Evolutionary conservation across 768 basidiomycete species (phyloP).

Genomic region (Mycena rebaudengoi): DNA sequence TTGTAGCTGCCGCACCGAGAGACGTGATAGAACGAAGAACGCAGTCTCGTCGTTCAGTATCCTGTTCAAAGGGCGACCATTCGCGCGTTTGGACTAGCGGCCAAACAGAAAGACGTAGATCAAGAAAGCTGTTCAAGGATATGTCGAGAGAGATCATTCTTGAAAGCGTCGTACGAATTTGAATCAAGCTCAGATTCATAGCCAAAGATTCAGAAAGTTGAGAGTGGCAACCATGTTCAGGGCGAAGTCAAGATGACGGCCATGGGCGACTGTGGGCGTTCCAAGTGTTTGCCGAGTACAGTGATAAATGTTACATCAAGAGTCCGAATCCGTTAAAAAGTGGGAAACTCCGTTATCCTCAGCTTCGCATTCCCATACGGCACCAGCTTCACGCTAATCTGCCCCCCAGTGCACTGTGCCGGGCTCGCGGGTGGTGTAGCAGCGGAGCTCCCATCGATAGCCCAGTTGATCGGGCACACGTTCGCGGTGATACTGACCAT

Average conservation of each 20-base stretch:
- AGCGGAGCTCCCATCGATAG: constrained; percentile 1
- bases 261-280: no score
- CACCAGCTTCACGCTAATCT: constrained; percentile 14
- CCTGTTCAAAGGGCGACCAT: constrained; percentile 5
- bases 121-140: neutral
- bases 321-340: no score
- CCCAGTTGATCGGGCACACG: constrained; percentile 21
- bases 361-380: constrained; percentile 23
- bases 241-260: no score
- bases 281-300: no score
- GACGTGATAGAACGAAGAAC: constrained; percentile 4
- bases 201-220: neutral
- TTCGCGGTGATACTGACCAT: constrained; percentile 20
- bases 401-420: constrained; percentile 18
- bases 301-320: no score
- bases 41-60: neutral
- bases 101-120: neutral
- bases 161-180: neutral
- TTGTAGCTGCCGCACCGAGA: constrained; percentile 11
- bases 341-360: constrained; percentile 21
- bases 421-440: constrained; percentile 14
- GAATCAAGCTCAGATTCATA: constrained; percentile 2
- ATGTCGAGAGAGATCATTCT: neutral
- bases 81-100: constrained; percentile 12
- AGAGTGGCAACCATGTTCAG: no score